Evolutionary conservation across 2,329 filamentous ascomycete genomes (phyloP), one percentile per base, ranked within the genome.

Genomic region (Beauveria sp.): DNA sequence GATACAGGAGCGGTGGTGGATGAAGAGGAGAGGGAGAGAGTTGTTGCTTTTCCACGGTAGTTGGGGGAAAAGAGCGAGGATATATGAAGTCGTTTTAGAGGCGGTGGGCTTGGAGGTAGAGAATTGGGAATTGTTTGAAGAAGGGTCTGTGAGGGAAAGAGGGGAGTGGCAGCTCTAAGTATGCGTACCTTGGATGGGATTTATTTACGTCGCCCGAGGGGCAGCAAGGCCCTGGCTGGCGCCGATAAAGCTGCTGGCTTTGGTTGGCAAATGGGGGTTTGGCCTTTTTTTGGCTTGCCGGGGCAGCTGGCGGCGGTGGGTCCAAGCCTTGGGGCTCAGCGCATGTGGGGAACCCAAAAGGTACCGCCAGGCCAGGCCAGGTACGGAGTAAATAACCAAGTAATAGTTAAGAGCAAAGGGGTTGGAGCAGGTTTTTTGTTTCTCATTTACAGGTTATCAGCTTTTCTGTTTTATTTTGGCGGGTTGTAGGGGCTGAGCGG

Each of bases 241-340:
- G 20, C 45, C 5, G 20, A 38, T 24, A 31, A 14, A 52, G 38
- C 31, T 20, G 31, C 50, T 40, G 50, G 45, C 45, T 26, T 50
- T 28, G 50, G 31, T 40, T 28, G 26, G 50, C 28, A 22, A 26
- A 12, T 40, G 45, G 55, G 40, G 28, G 34, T 38, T 38, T 38
- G 34, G 5, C 34, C 55, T 58, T 58, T 42, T 48, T 38, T 48
- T 46, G 54, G 42, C 43, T 48, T 57, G n/a, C 54, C 43, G 8
- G 42, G 54, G 54, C 40, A 49, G 31, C 46, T 40, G 31, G 57
- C 46, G 46, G 46, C 26, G 46, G 57, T 45, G 55, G 55, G 55
- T 51, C 48, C 57, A 20, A 60, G 57, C 57, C 57, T 60, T 58
- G 26, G 57, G 42, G 48, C 48, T 60, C 50, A 60, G 46, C 56